Conservation (phyloP, 2,329 filamentous ascomycete genomes). For the Exserohilum rostratum region DNA sequence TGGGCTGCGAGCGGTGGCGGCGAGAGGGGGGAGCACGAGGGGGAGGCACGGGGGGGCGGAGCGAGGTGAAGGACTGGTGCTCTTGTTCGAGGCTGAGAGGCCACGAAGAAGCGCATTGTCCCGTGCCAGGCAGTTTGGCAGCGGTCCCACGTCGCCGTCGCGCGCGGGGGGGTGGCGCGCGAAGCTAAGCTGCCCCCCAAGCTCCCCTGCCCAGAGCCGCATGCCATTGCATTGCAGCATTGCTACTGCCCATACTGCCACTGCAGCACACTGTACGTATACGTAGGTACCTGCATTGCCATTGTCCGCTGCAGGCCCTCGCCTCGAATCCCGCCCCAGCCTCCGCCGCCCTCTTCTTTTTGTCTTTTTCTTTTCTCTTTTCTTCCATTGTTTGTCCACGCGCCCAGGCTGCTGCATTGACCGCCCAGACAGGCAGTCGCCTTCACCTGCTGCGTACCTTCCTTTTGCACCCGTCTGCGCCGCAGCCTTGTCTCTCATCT, state of each 20-base stretch:
- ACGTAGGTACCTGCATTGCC: too few relatives aligned
- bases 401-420: too few relatives aligned
- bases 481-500: neutral
- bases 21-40: neutral
- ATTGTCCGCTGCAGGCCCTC: too few relatives aligned
- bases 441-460: constrained; percentile 9
- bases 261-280: neutral
- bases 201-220: constrained; percentile 5
- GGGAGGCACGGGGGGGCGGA: neutral
- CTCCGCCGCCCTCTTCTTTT: too few relatives aligned
- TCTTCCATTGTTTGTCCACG: too few relatives aligned
- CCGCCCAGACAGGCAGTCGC: constrained; percentile 3
- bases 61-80: neutral
- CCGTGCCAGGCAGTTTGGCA: neutral
- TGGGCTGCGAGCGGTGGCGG: neutral
- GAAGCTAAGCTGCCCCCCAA: neutral
- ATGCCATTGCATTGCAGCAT: neutral
- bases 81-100: neutral
- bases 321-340: too few relatives aligned
- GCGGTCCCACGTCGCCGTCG: neutral
- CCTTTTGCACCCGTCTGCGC: constrained; percentile 3
- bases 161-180: neutral
- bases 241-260: neutral
- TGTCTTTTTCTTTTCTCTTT: too few relatives aligned
- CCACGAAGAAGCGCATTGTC: neutral